Evolutionary conservation across 768 basidiomycete species (phyloP), one percentile per base, ranked within the genome.

Genomic region (Boletus tomentosulus): DNA sequence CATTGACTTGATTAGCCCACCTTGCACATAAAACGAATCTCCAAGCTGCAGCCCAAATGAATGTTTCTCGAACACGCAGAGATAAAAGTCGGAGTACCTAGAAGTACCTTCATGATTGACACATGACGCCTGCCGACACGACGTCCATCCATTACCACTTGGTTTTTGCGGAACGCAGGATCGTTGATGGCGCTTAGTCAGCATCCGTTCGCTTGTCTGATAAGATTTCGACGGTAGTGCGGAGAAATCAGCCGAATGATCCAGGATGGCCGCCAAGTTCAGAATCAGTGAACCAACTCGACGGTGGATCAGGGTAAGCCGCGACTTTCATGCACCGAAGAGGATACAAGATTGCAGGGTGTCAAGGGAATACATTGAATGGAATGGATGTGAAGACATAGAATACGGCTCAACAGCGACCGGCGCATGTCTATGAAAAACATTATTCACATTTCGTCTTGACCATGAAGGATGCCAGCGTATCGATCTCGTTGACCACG

Each of bases 391-490:
- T 11, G 39, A 53, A 34, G 42, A 57, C 54, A 62, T 35, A 37
- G 24, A 27, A 51, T 30, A 58, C 33, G 44, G 49, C 38, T 33
- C 46, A 52, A 54, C 55, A 53, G 62, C 56, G 59, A 55, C 64
- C 53, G 3, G 61, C 55, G 50, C 57, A 30, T n/a, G 41, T 53
- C 53, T 57, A 62, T 44, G 24, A 49, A 31, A 59, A 30, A 66
- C 58, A 58, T 59, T 48, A 62, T 69, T 81, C 83, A 54, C 74
- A 72, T 68, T 81, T 83, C 6, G 70, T 78, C 68, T 85, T 87
- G 47, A 90, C 80, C 86, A 91, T 86, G 60, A 92, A 91, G 30
- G 84, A 80, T 19, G 87, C 86, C 38, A 92, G 73, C n/a, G 84
- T 87, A 56, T 92, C 90, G 45, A 89, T 83, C 69, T 92, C 90